A percentile compares a stretch with the other conserved stretches of the same genome.
Evolutionary conservation across 495 filamentous ascomycete genomes (phyloP).

Genomic region (Astrothelium macrocarpum): DNA sequence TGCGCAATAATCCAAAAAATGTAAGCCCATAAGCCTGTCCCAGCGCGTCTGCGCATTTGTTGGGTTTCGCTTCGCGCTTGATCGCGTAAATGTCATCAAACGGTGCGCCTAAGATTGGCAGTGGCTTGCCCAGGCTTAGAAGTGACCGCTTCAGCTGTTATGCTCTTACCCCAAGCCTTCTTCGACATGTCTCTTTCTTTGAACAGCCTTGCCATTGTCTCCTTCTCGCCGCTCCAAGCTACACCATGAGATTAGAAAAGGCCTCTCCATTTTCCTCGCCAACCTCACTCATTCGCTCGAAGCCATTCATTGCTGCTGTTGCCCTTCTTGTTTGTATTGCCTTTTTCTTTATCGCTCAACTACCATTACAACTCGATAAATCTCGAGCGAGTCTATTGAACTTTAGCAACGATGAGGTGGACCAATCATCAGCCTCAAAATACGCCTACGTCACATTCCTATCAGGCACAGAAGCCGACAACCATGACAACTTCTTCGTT

Average conservation of each 20-base stretch:
- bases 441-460: slow-evolving; percentile 14
- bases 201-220: neutral
- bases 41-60: neutral
- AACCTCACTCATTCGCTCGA: neutral
- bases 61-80: neutral
- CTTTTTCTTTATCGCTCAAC: neutral
- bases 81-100: neutral
- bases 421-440: neutral
- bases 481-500: slow-evolving; percentile 12
- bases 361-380: neutral
- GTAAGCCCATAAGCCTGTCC: neutral
- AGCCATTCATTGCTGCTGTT: neutral
- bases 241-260: neutral
- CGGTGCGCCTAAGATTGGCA: neutral
- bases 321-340: neutral
- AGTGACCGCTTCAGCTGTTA: neutral
- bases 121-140: neutral
- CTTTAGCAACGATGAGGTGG: neutral
- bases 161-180: neutral
- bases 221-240: neutral
- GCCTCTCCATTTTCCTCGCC: neutral
- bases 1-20: neutral
- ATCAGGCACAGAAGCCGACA: neutral
- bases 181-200: neutral
- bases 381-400: neutral